Base-by-base conservation (phyloP, 257 asterid genomes). In the Jaltomata sinuosa region DNA sequence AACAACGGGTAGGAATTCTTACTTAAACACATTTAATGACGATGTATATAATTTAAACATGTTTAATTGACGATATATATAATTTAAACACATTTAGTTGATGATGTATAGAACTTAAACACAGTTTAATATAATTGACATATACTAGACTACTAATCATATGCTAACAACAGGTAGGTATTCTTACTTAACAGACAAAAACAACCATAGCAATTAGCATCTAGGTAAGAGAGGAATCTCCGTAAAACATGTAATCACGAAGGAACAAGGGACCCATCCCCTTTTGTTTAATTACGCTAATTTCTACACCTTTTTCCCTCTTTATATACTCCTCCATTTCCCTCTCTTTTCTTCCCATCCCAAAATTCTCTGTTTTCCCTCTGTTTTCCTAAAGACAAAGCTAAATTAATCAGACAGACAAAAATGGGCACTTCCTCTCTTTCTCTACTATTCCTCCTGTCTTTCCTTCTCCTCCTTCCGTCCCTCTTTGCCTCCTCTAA, bases 201-300 rank as follows among this genome's bases (percentile, higher is more conserved):
- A 87, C 92, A 84, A 86, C 89, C 87, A 72, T 42, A 59, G 59
- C n/a, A 25, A 6, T 32, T 18, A 67, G 77, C 25, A 9, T 32
- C 32, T 6, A 45, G 83, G 83, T 32, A 29, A 54, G 42, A 32
- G 67, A 29, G 86, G 94, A 85, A 86, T 90, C 91, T 89, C 96
- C 96, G 92, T 40, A 92, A 91, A 90, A 89, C 87, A 87, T 82
- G 94, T 92, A 92, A 93, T 92, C 92, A 92, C 85, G 88, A 67
- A 85, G 87, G 54, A 68, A 82, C 62, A 32, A 40, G 11, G 81
- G 94, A 40, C 91, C 97, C 84, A 90, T 89, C 29, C 83, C 83
- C 87, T 86, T 90, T 90, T 87, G 92, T 90, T 92, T 88, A 91
- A 89, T 91, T 91, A 90, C 91, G 91, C 94, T 92, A 79, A 84